Evolutionary conservation across 176 grass and related monocot genomes (phyloP), one percentile per base, ranked within the genome.

Genomic region (Hordeum vulgare): DNA sequence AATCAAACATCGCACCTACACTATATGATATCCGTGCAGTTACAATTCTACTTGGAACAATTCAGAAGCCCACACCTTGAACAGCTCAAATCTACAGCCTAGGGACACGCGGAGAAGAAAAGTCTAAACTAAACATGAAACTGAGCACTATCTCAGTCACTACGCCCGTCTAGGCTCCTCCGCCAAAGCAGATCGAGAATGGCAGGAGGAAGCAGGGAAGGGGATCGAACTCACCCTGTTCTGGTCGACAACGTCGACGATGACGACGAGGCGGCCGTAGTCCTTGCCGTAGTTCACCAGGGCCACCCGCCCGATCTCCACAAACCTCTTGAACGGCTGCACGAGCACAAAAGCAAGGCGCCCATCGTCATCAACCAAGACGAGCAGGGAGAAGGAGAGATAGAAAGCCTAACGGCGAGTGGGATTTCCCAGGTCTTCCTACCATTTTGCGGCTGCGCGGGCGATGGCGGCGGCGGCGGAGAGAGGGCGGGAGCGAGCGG

Each of bases 261-360:
- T 97, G 24, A 97, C 94, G 66, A 97, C 94, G n/a, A 97, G 86
- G 57, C 79, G 84, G 60, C 91, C 94, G 66, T 93, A 97, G 27
- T 97, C 94, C 84, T 97, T 97, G 54, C 94, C 94, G 66, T 97
- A 97, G 89, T 93, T 97, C 36, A 97, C 82, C 11, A 93, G 78
- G 62, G 94, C 94, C 59, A 97, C 91, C 26, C 94, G 88, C 77
- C 94, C 94, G 78, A 97, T 97, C 91, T 97, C 94, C 62, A 97
- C 94, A 34, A 90, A 97, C 74, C 94, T 80, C 86, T 97, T 97
- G 91, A 97, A 90, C 58, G 88, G 85, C 93, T 95, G 71, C 78
- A 70, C 15, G 28, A 68, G 4, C 44, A 84, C 63, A 40, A 8
- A 17, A 21, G 33, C 71, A 31, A 74, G 15, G 17, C 26, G 7